These are phyloP conservation scores for Hygrophoropsis aurantiaca DNA, from an alignment of 768 basidiomycete species.

Conservation along the genomic window DNA sequence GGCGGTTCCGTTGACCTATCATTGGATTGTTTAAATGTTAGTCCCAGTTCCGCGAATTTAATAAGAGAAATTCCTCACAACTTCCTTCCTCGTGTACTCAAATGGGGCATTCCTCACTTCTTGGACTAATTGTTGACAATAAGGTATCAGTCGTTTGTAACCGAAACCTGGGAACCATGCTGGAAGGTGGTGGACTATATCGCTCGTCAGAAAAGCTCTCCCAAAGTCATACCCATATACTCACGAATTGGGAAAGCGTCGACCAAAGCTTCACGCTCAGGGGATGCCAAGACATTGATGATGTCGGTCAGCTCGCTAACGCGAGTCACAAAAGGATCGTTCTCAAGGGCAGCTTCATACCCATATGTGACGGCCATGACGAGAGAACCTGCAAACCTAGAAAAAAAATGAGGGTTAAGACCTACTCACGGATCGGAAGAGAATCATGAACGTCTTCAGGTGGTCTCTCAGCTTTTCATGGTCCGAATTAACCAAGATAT, in stretches of 20 bases:
- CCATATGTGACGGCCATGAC: conserved; percentile 12
- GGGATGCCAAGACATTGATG: neutral
- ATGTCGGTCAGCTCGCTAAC: neutral
- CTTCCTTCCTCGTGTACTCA: conserved; percentile 17
- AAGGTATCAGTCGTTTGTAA: neutral
- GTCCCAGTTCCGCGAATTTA: neutral
- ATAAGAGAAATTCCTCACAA: conserved; percentile 17
- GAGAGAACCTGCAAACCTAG: conserved; percentile 22
- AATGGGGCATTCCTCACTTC: conserved; percentile 20
- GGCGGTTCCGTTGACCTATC: conserved; percentile 20
- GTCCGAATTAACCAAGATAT: conserved; percentile 5
- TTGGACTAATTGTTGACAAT: neutral
- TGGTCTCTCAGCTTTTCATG: conserved; percentile 1
- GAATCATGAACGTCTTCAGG: conserved; percentile 5
- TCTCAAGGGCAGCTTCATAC: neutral
- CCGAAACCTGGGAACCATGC: conserved; percentile 12
- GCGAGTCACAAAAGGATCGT: neutral
- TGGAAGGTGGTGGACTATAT: conserved; percentile 8
- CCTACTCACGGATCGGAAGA: neutral
- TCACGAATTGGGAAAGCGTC: conserved; percentile 8
- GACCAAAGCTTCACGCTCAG: conserved; percentile 3
- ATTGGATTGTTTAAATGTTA: conserved; percentile 3
- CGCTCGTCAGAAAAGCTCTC: neutral
- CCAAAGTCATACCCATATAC: neutral
- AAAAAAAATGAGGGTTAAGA: neutral